Percentiles rank a stretch among this genome's conserved stretches.
Conservation (phyloP, 78 protist species). For the Dictyostelium brefeldianum region DNA sequence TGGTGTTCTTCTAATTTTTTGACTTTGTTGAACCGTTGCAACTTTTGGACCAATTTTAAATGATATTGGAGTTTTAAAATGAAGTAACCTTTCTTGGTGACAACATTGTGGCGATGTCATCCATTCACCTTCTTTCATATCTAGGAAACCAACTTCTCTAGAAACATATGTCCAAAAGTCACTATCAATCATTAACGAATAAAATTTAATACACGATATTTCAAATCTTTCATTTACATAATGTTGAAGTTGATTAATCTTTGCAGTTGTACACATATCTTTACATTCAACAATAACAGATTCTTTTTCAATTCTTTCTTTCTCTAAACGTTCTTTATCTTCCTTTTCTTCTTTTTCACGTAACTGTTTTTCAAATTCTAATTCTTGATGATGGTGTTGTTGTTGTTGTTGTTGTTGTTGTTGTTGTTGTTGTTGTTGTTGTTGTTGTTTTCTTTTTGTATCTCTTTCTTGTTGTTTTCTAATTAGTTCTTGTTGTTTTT, state of each 20-base stretch:
- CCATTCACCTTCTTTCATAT: conserved; percentile 67
- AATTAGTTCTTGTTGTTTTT: conserved; percentile 1
- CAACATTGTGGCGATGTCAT: conserved; percentile 13
- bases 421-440: neutral
- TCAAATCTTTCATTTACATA: conserved; percentile 53
- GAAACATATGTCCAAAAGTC: conserved; percentile 49
- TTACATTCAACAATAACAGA: conserved; percentile 42
- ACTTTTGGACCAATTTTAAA: conserved; percentile 76
- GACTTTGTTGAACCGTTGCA: conserved; percentile 41
- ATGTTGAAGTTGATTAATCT: conserved; percentile 22
- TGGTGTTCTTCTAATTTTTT: conserved; percentile 55
- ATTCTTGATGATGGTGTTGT: neutral
- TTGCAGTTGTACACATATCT: conserved; percentile 46
- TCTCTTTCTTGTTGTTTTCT: neutral
- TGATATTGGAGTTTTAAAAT: conserved; percentile 66
- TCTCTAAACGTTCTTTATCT: neutral
- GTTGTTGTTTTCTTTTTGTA: neutral
- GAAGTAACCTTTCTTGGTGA: conserved; percentile 50
- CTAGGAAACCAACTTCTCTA: conserved; percentile 61
- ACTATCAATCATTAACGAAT: conserved; percentile 47
- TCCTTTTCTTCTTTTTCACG: neutral
- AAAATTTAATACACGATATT: conserved; percentile 33
- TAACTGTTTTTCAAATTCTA: neutral
- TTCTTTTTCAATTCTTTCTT: neutral
- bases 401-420: neutral